A percentile compares a stretch with the other conserved stretches of the same genome.
These are phyloP conservation scores for Melampsora americana DNA, from an alignment of 1,284 basidiomycete genomes.

Conservation along the genomic window DNA sequence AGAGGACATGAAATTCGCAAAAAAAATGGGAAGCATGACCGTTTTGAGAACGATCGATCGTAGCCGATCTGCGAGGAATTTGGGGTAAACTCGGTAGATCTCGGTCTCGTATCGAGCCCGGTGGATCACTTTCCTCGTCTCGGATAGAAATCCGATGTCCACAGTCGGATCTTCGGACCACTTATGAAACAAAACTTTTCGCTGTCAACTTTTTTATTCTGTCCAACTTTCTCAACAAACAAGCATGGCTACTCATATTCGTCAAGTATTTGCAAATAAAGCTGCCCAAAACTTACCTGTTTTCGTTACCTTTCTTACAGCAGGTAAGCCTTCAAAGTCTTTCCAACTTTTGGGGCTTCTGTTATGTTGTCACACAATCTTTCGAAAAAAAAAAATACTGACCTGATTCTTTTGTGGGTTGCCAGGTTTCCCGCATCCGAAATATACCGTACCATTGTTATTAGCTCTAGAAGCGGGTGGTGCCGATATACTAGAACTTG, in stretches of 20 bases:
- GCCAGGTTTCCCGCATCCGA: constrained; percentile 51
- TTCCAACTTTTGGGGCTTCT: background rate
- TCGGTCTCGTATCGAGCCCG: too few relatives aligned
- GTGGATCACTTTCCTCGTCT: too few relatives aligned
- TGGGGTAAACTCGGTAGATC: too few relatives aligned
- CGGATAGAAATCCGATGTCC: too few relatives aligned
- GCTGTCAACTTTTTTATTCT: background rate
- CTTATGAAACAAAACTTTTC: too few relatives aligned
- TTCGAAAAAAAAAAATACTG: background rate
- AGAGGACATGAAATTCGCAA: too few relatives aligned
- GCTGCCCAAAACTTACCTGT: constrained; percentile 48
- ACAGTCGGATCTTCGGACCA: too few relatives aligned
- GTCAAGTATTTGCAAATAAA: constrained; percentile 42
- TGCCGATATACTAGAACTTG: constrained; percentile 91
- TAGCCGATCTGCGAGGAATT: too few relatives aligned
- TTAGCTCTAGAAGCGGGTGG: constrained; percentile 89
- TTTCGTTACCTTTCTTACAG: constrained; percentile 74
- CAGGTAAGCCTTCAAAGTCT: constrained; percentile 59
- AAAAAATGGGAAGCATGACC: too few relatives aligned
- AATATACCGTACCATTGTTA: constrained; percentile 78
- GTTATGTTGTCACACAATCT: background rate
- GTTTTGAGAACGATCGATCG: too few relatives aligned
- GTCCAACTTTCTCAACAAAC: background rate
- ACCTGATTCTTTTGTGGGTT: constrained; percentile 44
- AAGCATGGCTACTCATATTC: constrained; percentile 22